Base-by-base conservation (phyloP, 1,284 basidiomycete genomes). In the Spongispora temasekensis region DNA sequence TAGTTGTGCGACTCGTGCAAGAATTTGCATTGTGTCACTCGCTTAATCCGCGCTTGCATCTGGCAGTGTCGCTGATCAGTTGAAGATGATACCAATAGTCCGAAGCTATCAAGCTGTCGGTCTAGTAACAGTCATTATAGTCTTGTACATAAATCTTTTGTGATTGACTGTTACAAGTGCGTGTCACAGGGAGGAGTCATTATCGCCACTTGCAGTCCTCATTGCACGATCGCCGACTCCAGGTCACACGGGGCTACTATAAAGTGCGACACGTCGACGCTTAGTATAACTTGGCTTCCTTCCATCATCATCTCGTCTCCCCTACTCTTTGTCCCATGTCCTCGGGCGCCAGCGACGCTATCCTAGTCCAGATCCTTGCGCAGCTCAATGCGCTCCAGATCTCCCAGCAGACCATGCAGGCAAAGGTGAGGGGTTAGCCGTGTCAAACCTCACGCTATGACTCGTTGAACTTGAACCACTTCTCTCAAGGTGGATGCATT, bases 391-490 rank as follows among this genome's bases (percentile, higher is more conserved):
- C 83, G 5, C 77, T 93, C 66, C 87, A 90, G 72, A 75, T 87
- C 57, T 85, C 84, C 55, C 90, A 93, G 71, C 88, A 91, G 74
- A 80, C 84, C 0, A 77, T 93, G 61, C 86, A 91, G 66, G 86
- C 88, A 28, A 90, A 92, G 81, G 90, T 89, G 65, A 46, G 3
- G 37, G n/a, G n/a, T n/a, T n/a, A n/a, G n/a, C n/a, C n/a, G n/a
- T n/a, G n/a, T n/a, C n/a, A n/a, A n/a, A n/a, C n/a, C n/a, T n/a
- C n/a, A 31, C 28, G 17, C 13, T 37, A n/a, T 37, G n/a, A 50
- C 61, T 62, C 32, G 64, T 28, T 44, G 17, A 21, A 21, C 51
- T 40, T 35, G 53, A 40, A 28, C 23, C 23, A 9, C 32, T 19
- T 19, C 15, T 13, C 28, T 51, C 6, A 58, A 82, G 80, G 61